Base-by-base conservation (phyloP, 768 basidiomycete genomes). In the Saitozyma podzolica region DNA sequence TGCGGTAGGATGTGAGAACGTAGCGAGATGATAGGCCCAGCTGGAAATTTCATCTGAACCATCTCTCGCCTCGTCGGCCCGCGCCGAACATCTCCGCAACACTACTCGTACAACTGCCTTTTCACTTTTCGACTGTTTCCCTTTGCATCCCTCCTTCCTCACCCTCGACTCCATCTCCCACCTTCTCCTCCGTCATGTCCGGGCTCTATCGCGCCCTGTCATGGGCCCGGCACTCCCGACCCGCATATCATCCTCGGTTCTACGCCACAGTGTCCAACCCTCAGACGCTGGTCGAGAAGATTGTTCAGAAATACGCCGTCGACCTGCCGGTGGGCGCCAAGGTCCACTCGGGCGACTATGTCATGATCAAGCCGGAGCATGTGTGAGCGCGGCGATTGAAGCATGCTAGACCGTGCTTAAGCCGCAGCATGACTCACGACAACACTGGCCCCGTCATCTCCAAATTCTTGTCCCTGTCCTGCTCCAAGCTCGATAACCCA, bases 401-500 rank as follows among this genome's bases (percentile, higher is more conserved):
- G 20, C 17, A 43, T 11, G 16, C 17, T 2, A 3, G 45, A 41
- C 16, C 41, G 9, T 20, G 40, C 40, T 56, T 59, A 50, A 57
- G 54, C 8, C n/a, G 40, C 45, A 80, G 80, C 5, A 80, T 80
- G 80, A 80, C 80, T 6, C 77, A 82, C 66, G 96, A 99, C 75
- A 98, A 98, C 77, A 99, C 96, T 11, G 96, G 93, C 0, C 95
- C 96, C 8, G 94, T 99, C 66, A 95, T 99, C 63, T 88, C 90
- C 77, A 99, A 98, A 80, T 98, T 98, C 83, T 89, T 91, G 66
- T 92, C 92, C 19, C 92, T 99, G 64, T 92, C 92, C 9, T 93
- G 92, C 40, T 92, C 87, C 8, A 85, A 84, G 62, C 88, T 98
- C 66, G 84, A 88, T 66, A 86, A 92, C 73, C 85, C 89, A 9